Base-by-base conservation (phyloP, 73 alveolate genomes). In the Paramecium sonneborni region DNA sequence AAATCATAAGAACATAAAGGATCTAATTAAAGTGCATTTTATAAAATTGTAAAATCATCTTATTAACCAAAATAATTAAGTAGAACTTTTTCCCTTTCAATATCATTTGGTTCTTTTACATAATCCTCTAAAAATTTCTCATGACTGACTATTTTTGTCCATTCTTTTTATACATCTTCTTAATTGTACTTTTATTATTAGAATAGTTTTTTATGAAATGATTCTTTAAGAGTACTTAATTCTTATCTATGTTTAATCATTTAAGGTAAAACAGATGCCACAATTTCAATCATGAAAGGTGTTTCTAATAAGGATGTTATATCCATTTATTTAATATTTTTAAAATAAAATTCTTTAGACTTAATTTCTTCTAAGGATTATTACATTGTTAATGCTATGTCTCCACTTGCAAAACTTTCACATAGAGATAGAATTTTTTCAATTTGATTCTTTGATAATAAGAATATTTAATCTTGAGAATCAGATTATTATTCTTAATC, bases 211-310 rank as follows among this genome's bases (percentile, higher is more conserved):
- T 52, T 52, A 20, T n/a, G 6, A 52, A 52, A 52, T n/a, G 68
- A 52, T 52, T 52, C 68, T 23, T 34, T 67, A 23, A 67, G 14
- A 14, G 85, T 67, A 67, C 14, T 67, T 67, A 67, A 32, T 67
- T 67, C 68, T 52, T 52, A 52, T 52, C 68, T 52, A 52, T 52
- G 68, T 11, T 38, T 35, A n/a, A 74, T 74, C 87, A 74, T 74
- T 35, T 30, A 15, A 38, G 87, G 87, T 35, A 74, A 35, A 30
- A 74, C 87, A 30, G 39, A 32, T 14, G 57, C 87, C 5, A 74
- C 87, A 5, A 74, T 74, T 38, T 74, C 87, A 15, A 74, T 74
- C 55, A 74, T 28, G 34, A 74, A 74, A 32, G 58, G 67, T 12
- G 87, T 74, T 74, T 74, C 62, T 4, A 67, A 67, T 24, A 67